Percentiles rank a stretch among this genome's conserved stretches.
phyloP scores from a whole-genome alignment of 306 rosid genomes.

The Prunus mira region DNA sequence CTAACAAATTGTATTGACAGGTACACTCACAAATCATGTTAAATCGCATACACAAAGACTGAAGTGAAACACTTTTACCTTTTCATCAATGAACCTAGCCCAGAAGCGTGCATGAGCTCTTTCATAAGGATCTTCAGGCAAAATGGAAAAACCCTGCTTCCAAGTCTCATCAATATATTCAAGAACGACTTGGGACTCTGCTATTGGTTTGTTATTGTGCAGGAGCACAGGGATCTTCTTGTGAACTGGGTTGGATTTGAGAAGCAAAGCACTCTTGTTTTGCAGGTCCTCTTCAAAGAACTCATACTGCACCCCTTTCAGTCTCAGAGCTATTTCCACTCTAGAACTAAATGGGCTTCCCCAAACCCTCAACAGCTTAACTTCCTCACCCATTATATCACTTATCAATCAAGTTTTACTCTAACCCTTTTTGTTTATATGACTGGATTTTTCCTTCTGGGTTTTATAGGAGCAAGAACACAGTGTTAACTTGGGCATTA shows the following conservation, averaged over 20 bases:
- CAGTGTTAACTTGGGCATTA: background rate
- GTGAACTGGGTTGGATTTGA: conserved; percentile 56
- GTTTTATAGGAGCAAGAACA: background rate
- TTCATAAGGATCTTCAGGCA: conserved; percentile 41
- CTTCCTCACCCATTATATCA: conserved; percentile 23
- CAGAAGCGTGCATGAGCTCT: conserved; percentile 65
- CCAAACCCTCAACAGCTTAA: conserved; percentile 32
- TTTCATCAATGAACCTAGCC: conserved; percentile 57
- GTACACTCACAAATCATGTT: too few species aligned
- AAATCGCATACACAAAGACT: background rate
- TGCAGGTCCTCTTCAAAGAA: conserved; percentile 34
- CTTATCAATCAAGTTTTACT: background rate
- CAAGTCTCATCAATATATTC: conserved; percentile 52
- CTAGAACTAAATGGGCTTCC: conserved; percentile 47
- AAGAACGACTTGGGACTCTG: conserved; percentile 54
- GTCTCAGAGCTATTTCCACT: conserved; percentile 42
- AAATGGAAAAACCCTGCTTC: conserved; percentile 30
- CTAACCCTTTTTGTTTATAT: background rate
- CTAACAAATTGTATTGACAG: too few species aligned
- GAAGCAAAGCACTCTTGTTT: conserved; percentile 37
- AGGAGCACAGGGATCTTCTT: conserved; percentile 48
- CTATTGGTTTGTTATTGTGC: conserved; percentile 45
- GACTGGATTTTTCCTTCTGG: background rate
- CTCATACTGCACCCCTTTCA: conserved; percentile 52
- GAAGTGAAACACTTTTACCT: conserved; percentile 25